Evolutionary conservation across 1,139 yeast species (phyloP), one percentile per base, ranked within the genome.

Genomic region (Arxiozyma telluris): DNA sequence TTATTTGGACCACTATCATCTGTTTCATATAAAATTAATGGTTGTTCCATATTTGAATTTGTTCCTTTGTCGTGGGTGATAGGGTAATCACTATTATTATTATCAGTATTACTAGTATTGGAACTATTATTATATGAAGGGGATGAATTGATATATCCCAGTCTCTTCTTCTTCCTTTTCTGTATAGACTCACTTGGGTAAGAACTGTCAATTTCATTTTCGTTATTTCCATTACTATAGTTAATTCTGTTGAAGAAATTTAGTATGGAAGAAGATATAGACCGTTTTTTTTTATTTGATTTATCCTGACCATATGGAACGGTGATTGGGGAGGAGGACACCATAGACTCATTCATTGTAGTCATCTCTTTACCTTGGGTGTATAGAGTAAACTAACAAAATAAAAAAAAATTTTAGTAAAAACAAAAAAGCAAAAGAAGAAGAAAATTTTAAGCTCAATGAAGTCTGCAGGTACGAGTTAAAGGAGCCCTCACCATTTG

Each of bases 181-280:
- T 48, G 53, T 5, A 20, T 20, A 20, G 41, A 9, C 12, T 34
- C 39, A 34, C 12, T 6, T 34, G 17, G 39, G n/a, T 15, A 34
- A 11, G 39, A 34, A 15, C 6, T n/a, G 12, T 15, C n/a, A 34
- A 15, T 34, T 15, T 15, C n/a, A 34, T 12, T 34, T 34, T 34
- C 39, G 8, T 30, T 30, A 30, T 22, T 43, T 9, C 15, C 15
- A 22, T 41, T 47, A 41, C 27, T 45, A 9, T 30, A 38, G 11
- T 18, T 43, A 15, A 27, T 46, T 12, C 56, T 59, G 50, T 55
- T 57, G 53, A 65, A 63, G 47, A 64, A 57, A 20, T 56, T 55
- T 51, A 58, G 55, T 7, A 65, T 50, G 6, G 66, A 57, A 8
- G 68, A 62, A 17, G 69, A 65, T 23, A 64, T 56, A 17, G 66